Conservation (phyloP, 2,329 filamentous ascomycete genomes). For the Fusarium sp. region DNA sequence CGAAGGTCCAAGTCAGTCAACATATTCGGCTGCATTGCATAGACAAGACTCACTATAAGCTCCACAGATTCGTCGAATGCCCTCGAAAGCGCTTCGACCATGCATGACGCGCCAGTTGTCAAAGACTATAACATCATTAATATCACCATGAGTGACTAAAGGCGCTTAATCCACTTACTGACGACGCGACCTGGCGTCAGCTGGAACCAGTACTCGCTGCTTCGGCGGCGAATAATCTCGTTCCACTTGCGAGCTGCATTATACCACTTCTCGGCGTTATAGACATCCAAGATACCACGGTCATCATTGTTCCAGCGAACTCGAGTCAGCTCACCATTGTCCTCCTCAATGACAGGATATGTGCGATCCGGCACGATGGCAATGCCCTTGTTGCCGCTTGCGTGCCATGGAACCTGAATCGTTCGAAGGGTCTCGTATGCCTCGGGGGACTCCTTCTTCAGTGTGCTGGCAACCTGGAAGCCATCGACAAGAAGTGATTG, state of each 20-base stretch:
- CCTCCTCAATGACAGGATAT: slow-evolving; percentile 79
- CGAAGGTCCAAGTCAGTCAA: slow-evolving; percentile 12
- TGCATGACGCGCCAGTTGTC: slow-evolving; percentile 97
- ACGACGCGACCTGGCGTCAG: slow-evolving; percentile 82
- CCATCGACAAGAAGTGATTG: slow-evolving; percentile 87
- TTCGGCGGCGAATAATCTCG: slow-evolving; percentile 71
- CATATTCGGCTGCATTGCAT: not conserved
- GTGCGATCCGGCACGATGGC: slow-evolving; percentile 78
- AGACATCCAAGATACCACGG: slow-evolving; percentile 69
- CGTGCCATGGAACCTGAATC: slow-evolving; percentile 78
- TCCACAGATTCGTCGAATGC: slow-evolving; percentile 88
- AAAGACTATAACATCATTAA: slow-evolving; percentile 70
- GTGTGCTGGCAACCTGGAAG: slow-evolving; percentile 75
- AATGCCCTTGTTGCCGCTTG: slow-evolving; percentile 89
- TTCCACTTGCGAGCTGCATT: slow-evolving; percentile 81
- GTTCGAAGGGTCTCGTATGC: slow-evolving; percentile 69
- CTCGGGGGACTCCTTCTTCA: slow-evolving; percentile 65
- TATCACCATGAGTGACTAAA: not conserved
- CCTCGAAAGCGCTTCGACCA: slow-evolving; percentile 84
- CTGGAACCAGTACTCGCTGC: slow-evolving; percentile 83
- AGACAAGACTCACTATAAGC: slow-evolving; percentile 78
- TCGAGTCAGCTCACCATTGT: slow-evolving; percentile 61
- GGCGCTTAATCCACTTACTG: slow-evolving; percentile 63
- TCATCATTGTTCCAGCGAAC: slow-evolving; percentile 97
- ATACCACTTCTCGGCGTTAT: slow-evolving; percentile 75